Conservation (phyloP, 176 grass and related monocot species). For the Zizania latifolia region DNA sequence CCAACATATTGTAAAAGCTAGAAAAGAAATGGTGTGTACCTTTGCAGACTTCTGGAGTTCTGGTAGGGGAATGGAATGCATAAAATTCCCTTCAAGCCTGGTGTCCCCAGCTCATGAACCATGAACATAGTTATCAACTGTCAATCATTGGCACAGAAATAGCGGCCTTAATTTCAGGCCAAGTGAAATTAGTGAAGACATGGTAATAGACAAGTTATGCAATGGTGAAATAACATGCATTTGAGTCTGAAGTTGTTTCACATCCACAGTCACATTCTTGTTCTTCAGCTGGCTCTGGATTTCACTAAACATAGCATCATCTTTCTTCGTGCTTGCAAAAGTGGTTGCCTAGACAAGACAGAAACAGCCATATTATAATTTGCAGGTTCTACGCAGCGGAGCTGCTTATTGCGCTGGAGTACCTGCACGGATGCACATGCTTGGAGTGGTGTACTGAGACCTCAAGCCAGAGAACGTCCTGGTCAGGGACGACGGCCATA, state of each 20-base stretch:
- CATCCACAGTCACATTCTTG: conserved; percentile 52
- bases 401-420: conserved; percentile 56
- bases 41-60: conserved; percentile 52
- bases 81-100: conserved; percentile 63
- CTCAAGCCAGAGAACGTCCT: conserved; percentile 68
- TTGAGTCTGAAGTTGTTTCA: conserved; percentile 73
- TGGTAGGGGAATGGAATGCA: conserved; percentile 53
- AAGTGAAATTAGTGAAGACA: neutral
- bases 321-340: conserved; percentile 44
- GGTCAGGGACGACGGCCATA: conserved; percentile 55
- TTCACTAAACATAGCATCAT: conserved; percentile 50
- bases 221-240: conserved; percentile 22
- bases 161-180: neutral
- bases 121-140: conserved; percentile 64
- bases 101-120: conserved; percentile 42
- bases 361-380: neutral
- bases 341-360: conserved; percentile 45
- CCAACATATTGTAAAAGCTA: neutral
- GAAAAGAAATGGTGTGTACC: conserved; percentile 23
- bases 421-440: conserved; percentile 38
- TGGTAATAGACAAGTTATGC: neutral
- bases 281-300: conserved; percentile 60
- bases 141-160: neutral
- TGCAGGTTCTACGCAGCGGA: conserved; percentile 18
- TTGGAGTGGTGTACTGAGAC: conserved; percentile 61